Evolutionary conservation across 768 basidiomycete genomes (phyloP), one percentile per base, ranked within the genome.

Genomic region (Galerina sulciceps): DNA sequence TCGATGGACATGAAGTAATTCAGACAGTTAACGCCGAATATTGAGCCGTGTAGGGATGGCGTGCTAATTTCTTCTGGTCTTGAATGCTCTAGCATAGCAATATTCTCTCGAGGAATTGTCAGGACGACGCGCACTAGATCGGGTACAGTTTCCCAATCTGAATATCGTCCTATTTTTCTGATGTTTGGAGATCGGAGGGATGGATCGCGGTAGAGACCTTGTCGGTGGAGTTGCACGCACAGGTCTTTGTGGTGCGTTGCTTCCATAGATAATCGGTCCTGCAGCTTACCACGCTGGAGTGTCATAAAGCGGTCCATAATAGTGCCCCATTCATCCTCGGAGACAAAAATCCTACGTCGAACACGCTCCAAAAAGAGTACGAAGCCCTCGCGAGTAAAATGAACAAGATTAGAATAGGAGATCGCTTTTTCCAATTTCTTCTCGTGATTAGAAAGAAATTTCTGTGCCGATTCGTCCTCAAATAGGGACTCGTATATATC

Each of bases 101-200:
- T 45, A 22, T 66, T 70, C 38, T 66, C 43, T 10, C 72, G 67
- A 13, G 77, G 76, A 35, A 79, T 64, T 1, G 62, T 57, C 18
- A 77, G 60, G 26, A 73, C 53, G 57, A 77, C 54, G 15, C 70
- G 67, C 1, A 76, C 70, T 3, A 76, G 52, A 11, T 68, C 65
- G 4, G 77, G 72, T 4, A 76, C 61, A 6, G 45, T 26, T 5
- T 59, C 55, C 71, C 71, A 71, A 3, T 57, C 61, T 45, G 40
- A 64, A 50, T 79, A 78, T 20, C 70, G 48, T 6, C 48, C 48
- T 1, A 22, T 50, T 52, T 42, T 51, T 51, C 11, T 45, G 31
- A 9, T 50, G 22, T 23, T 48, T 48, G 6, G 47, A 45, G 34
- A 18, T 35, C 8, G 26, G 55, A 56, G 5, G 51, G 49, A 63